Evolutionary conservation across 768 basidiomycete species (phyloP).

Genomic region (Tulasnella calospora): DNA sequence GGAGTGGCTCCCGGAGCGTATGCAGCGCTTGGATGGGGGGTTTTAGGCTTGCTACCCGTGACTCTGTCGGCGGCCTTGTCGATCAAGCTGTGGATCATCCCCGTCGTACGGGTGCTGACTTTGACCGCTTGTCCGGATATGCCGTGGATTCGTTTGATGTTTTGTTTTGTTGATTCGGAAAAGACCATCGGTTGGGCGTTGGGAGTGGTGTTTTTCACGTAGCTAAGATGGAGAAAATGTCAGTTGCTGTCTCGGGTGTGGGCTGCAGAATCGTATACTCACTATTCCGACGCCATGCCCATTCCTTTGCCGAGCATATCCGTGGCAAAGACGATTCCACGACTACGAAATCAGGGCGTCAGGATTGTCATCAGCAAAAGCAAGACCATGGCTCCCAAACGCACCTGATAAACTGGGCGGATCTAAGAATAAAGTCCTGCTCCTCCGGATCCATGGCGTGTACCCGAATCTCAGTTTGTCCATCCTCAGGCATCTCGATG

Average conservation of each 20-base stretch:
- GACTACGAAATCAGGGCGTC: slow-evolving; percentile 39
- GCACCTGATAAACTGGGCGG: slow-evolving; percentile 60
- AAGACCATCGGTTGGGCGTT: slow-evolving; percentile 52
- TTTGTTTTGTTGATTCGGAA: slow-evolving; percentile 54
- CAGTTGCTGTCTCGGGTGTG: neutral
- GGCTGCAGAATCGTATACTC: neutral
- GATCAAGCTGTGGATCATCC: slow-evolving; percentile 56
- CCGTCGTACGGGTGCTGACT: slow-evolving; percentile 59
- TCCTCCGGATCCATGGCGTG: slow-evolving; percentile 60
- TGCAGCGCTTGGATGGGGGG: slow-evolving; percentile 4
- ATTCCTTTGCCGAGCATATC: slow-evolving; percentile 59
- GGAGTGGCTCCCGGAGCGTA: slow-evolving; percentile 16
- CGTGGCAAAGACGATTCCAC: slow-evolving; percentile 63
- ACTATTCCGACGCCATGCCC: slow-evolving; percentile 51
- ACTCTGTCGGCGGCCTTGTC: slow-evolving; percentile 51
- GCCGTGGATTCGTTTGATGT: slow-evolving; percentile 57
- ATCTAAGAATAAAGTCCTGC: slow-evolving; percentile 59
- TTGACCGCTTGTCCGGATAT: slow-evolving; percentile 62
- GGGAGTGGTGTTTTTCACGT: slow-evolving; percentile 55
- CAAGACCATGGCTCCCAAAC: slow-evolving; percentile 28
- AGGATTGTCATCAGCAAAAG: neutral
- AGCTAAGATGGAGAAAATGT: slow-evolving; percentile 32
- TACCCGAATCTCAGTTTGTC: slow-evolving; percentile 53
- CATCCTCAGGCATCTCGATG: slow-evolving; percentile 56
- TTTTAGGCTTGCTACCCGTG: slow-evolving; percentile 30